Evolutionary conservation across 352 stramenopile genomes (phyloP).

Genomic region (Globisporangium camurandrum): DNA sequence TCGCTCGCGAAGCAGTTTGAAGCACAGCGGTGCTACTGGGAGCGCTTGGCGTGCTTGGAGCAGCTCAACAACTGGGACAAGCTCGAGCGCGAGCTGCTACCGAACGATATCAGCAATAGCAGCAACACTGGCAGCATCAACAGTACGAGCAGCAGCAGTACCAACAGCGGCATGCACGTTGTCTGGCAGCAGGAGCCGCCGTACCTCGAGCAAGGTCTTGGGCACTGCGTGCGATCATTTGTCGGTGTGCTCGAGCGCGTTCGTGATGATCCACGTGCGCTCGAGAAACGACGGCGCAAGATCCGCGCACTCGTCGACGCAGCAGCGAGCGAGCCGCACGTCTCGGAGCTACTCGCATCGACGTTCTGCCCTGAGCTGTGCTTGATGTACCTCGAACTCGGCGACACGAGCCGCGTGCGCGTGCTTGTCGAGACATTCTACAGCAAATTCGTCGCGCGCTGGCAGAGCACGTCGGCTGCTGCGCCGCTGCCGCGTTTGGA

Average conservation of each 20-base stretch:
- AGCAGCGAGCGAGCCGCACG: slow-evolving; percentile 20
- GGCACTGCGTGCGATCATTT: slow-evolving; percentile 37
- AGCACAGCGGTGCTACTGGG: slow-evolving; percentile 49
- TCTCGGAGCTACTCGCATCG: slow-evolving; percentile 28
- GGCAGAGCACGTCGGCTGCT: slow-evolving; percentile 44
- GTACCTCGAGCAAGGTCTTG: slow-evolving; percentile 60
- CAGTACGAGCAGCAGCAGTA: too few species aligned
- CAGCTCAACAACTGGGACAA: slow-evolving; percentile 65
- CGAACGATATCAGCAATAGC: slow-evolving; percentile 6
- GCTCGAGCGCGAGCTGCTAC: slow-evolving; percentile 34
- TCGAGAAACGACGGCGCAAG: slow-evolving; percentile 3
- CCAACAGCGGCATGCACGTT: slow-evolving; percentile 16
- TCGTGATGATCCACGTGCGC: neutral
- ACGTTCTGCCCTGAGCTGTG: slow-evolving; percentile 47
- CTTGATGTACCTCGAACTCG: slow-evolving; percentile 32
- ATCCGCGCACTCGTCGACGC: slow-evolving; percentile 16
- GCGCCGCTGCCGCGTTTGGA: slow-evolving; percentile 37
- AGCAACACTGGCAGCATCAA: too few species aligned
- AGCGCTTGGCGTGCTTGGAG: slow-evolving; percentile 55
- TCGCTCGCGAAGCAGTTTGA: slow-evolving; percentile 27
- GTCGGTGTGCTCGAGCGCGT: slow-evolving; percentile 25
- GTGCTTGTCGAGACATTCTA: slow-evolving; percentile 63
- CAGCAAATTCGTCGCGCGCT: slow-evolving; percentile 35
- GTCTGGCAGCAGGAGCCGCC: slow-evolving; percentile 55
- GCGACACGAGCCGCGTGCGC: slow-evolving; percentile 35